phyloP scores from a whole-genome alignment of 768 basidiomycete genomes.

The Boletus subparvulus region DNA sequence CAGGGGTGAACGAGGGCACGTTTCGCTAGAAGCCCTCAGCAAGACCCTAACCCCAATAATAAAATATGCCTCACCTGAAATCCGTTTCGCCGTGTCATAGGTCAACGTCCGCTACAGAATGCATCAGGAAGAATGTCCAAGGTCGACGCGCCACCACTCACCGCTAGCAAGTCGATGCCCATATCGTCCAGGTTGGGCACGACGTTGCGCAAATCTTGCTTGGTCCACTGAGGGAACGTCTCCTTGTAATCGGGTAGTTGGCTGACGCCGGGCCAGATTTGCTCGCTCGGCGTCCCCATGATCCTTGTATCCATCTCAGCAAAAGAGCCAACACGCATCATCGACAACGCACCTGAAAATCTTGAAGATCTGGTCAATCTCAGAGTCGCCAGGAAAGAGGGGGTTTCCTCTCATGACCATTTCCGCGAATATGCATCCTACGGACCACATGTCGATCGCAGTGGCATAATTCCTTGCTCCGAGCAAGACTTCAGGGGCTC shows the following conservation, averaged over 20 bases:
- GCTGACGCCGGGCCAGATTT: conserved; percentile 88
- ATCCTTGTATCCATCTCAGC: conserved; percentile 51
- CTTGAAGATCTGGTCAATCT: conserved; percentile 99
- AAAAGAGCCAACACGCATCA: neutral
- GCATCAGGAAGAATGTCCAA: neutral
- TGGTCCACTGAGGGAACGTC: conserved; percentile 94
- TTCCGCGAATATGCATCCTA: conserved; percentile 97
- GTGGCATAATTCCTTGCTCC: conserved; percentile 97
- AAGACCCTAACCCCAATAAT: neutral
- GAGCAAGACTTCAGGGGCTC: conserved; percentile 94
- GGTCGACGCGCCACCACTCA: conserved; percentile 26
- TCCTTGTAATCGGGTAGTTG: conserved; percentile 92
- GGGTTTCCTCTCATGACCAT: conserved; percentile 93
- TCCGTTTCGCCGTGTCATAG: conserved; percentile 89
- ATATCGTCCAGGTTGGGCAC: conserved; percentile 72
- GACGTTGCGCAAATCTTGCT: conserved; percentile 63
- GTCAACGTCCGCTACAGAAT: conserved; percentile 58
- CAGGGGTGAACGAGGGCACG: conserved; percentile 52
- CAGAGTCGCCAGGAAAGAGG: conserved; percentile 97
- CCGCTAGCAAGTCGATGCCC: conserved; percentile 82
- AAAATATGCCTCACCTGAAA: conserved; percentile 64
- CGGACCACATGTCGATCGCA: conserved; percentile 99
- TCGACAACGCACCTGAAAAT: conserved; percentile 77
- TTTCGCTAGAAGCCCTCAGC: conserved; percentile 44
- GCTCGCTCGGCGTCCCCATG: conserved; percentile 91